These are phyloP conservation scores for Venturia carpophila DNA, from an alignment of 2,329 filamentous ascomycete species.

Conservation along the genomic window DNA sequence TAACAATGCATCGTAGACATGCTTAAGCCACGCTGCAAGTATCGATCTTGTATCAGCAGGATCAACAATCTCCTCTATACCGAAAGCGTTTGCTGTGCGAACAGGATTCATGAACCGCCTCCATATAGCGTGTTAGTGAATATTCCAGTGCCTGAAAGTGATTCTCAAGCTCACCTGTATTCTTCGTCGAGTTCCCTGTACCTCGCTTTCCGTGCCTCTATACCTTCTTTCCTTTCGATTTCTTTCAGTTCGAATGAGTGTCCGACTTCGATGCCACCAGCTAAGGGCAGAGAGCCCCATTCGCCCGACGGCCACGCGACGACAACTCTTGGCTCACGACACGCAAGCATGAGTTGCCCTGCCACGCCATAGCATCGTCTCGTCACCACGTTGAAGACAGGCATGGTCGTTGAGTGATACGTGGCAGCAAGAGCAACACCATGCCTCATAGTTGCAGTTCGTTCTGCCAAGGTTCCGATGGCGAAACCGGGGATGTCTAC, in stretches of 20 bases:
- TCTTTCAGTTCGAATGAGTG: constrained; percentile 53
- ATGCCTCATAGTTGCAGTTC: constrained; percentile 57
- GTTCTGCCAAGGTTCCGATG: constrained; percentile 55
- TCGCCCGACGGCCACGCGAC: constrained; percentile 57
- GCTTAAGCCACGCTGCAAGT: constrained; percentile 47
- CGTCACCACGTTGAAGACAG: constrained; percentile 56
- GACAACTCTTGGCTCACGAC: constrained; percentile 51
- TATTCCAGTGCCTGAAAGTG: not conserved
- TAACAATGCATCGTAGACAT: constrained; percentile 49
- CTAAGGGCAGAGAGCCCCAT: constrained; percentile 55
- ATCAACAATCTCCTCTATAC: constrained; percentile 58
- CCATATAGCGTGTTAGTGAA: not conserved
- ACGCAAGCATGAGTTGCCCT: constrained; percentile 56
- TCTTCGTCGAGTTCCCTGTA: constrained; percentile 53
- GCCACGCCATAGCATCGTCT: constrained; percentile 56
- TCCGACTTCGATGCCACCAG: constrained; percentile 57
- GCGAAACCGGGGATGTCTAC: constrained; percentile 55
- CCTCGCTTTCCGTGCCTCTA: constrained; percentile 39
- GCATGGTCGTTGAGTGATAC: constrained; percentile 55
- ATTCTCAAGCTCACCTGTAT: constrained; percentile 35
- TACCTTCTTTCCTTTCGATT: constrained; percentile 43
- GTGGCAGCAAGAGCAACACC: constrained; percentile 53
- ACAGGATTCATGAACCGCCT: constrained; percentile 55
- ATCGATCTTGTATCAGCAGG: constrained; percentile 51
- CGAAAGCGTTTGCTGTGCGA: constrained; percentile 55